Base-by-base conservation (phyloP, 2,329 filamentous ascomycete species). In the Aspergillus sp. region DNA sequence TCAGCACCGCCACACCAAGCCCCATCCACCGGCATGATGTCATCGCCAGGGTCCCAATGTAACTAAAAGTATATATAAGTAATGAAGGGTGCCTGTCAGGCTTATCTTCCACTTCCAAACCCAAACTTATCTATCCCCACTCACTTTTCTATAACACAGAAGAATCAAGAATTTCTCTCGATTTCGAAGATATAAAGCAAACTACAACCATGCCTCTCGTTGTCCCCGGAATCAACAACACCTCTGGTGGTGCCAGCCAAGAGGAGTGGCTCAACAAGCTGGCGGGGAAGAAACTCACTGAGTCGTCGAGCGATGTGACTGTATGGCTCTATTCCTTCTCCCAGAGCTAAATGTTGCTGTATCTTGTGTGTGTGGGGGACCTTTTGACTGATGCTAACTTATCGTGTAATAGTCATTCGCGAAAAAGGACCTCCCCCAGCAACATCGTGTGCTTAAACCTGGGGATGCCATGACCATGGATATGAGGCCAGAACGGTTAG, bases 221-320 rank as follows among this genome's bases (percentile, higher is more conserved):
- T 59, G 73, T 81, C 38, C 79, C 79, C 19, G 74, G 77, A 54
- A 70, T 81, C 66, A 78, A 70, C 67, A 69, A 70, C 48, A 63
- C 64, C 32, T 61, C 74, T 49, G 70, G 69, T 39, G 19, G 69
- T 39, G 19, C 39, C n/a, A 70, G 74, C 56, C 74, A 74, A 67
- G 69, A 72, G 30, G 74, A 78, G 55, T 82, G 80, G 80, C 69
- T 73, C 54, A 72, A 68, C 49, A 81, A 81, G 67, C 71, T 82
- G 32, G 71, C 78, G 50, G 80, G 80, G 55, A 82, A 82, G 73
- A 80, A 74, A 55, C 71, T 82, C 43, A 73, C 73, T 39, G 76
- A 80, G 1, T 62, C 66, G 2, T 25, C 23, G n/a, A 73, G 63
- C n/a, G 72, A 78, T 67, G 72, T 72, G 45, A 67, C 68, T 30